Conservation (phyloP, 192 early-diverging fungal species). For the Entophlyctis luteolus region DNA sequence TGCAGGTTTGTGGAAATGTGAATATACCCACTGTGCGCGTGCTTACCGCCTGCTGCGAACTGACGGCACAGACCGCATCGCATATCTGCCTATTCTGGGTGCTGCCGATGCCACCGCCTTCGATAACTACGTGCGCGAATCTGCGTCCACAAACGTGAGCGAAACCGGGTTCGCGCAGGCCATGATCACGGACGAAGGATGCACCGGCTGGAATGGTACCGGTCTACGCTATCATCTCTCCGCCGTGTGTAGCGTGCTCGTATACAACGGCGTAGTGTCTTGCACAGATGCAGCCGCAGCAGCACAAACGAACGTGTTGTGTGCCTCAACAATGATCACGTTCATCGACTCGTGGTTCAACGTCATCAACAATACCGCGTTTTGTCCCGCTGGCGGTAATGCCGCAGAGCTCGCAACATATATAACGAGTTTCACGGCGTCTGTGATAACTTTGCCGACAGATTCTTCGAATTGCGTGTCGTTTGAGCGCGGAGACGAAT, state of each 20-base stretch:
- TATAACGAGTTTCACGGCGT: neutral
- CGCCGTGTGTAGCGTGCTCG: slow-evolving; percentile 1
- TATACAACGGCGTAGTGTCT: neutral
- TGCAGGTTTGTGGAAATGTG: neutral
- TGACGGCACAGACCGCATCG: neutral
- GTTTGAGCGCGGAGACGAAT: neutral
- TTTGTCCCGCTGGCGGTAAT: neutral
- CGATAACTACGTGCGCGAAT: neutral
- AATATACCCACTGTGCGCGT: neutral
- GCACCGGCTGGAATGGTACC: slow-evolving; percentile 12
- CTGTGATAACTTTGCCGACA: neutral
- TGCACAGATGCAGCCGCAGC: neutral
- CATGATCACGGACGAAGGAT: neutral
- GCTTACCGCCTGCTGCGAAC: neutral
- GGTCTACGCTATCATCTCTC: slow-evolving; percentile 3
- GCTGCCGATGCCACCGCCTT: neutral
- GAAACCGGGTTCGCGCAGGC: neutral
- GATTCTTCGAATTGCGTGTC: neutral
- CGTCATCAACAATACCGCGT: neutral
- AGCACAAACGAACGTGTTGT: neutral
- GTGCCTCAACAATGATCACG: slow-evolving; percentile 10
- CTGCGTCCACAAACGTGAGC: neutral
- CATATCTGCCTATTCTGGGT: neutral
- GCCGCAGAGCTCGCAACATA: neutral
- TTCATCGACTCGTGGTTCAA: neutral